These are phyloP conservation scores for Uromyces viciae-fabae DNA, from an alignment of 1,284 basidiomycete genomes.

Conservation along the genomic window DNA sequence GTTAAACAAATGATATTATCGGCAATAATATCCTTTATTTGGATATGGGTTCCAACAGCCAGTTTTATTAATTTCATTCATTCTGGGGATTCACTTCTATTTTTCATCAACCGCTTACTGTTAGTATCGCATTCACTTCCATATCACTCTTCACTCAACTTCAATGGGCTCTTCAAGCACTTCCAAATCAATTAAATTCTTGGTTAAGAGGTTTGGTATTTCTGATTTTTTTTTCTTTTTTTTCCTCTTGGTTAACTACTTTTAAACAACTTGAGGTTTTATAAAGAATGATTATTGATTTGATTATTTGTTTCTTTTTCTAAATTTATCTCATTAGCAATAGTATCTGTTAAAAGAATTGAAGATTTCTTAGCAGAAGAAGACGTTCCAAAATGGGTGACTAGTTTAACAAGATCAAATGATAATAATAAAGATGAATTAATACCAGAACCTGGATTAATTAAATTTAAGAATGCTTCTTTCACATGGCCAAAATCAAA, in stretches of 20 bases:
- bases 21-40: conserved; percentile 60
- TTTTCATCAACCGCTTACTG: conserved; percentile 36
- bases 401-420: conserved; percentile 19
- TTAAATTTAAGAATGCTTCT: conserved; percentile 49
- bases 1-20: conserved; percentile 65
- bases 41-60: conserved; percentile 43
- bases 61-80: conserved; percentile 38
- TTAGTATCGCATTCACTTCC: conserved; percentile 45
- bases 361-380: conserved; percentile 42
- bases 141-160: conserved; percentile 57
- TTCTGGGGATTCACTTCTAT: conserved; percentile 57
- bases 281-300: background rate
- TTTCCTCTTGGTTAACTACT: too few species aligned
- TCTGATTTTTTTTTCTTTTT: background rate
- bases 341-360: conserved; percentile 40
- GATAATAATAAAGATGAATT: background rate
- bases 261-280: too few species aligned
- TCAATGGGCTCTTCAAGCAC: conserved; percentile 53
- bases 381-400: conserved; percentile 43
- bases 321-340: conserved; percentile 53
- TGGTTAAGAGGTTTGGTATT: conserved; percentile 38
- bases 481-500: conserved; percentile 60
- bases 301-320: background rate
- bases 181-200: conserved; percentile 40
- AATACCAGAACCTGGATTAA: conserved; percentile 22